Conservation (phyloP, 1,284 basidiomycete genomes). For the Cutaneotrichosporon sp. region DNA sequence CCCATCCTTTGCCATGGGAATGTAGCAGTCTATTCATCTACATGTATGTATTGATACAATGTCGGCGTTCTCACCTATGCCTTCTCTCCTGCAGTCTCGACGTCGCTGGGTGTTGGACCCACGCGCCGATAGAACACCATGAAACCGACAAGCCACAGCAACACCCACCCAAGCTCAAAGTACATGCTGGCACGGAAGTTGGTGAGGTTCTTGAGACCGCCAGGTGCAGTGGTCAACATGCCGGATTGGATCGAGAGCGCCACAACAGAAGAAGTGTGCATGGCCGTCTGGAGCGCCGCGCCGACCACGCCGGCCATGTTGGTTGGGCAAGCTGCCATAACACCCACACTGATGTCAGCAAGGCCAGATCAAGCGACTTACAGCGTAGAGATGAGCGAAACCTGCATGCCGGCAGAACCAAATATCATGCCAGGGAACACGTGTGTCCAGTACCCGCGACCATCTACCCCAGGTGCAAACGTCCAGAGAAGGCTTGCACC, state of each 20-base stretch:
- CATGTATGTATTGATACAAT: neutral
- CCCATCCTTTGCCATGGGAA: neutral
- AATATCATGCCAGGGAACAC: slow-evolving; percentile 30
- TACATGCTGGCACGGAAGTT: slow-evolving; percentile 13
- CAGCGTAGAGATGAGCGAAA: slow-evolving; percentile 29
- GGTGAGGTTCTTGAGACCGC: slow-evolving; percentile 9
- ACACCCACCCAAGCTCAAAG: slow-evolving; percentile 18
- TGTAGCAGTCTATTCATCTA: slow-evolving; percentile 3
- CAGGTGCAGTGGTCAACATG: slow-evolving; percentile 14
- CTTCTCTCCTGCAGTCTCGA: neutral
- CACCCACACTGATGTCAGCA: slow-evolving; percentile 8
- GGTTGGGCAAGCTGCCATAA: slow-evolving; percentile 9
- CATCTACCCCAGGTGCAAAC: slow-evolving; percentile 15
- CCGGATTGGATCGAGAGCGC: slow-evolving; percentile 18
- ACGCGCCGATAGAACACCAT: slow-evolving; percentile 18
- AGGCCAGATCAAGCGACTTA: slow-evolving; percentile 16
- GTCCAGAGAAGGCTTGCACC: slow-evolving; percentile 24
- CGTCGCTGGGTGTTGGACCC: neutral
- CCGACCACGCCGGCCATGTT: slow-evolving; percentile 28
- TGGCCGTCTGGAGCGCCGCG: slow-evolving; percentile 14
- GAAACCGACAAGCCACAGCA: slow-evolving; percentile 15
- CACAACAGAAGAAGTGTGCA: slow-evolving; percentile 13
- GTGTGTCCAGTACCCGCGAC: slow-evolving; percentile 30
- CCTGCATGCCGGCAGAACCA: slow-evolving; percentile 27
- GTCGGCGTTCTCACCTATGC: neutral